These are phyloP conservation scores for Solanum pennellii DNA, from an alignment of 257 asterid species.

Conservation along the genomic window DNA sequence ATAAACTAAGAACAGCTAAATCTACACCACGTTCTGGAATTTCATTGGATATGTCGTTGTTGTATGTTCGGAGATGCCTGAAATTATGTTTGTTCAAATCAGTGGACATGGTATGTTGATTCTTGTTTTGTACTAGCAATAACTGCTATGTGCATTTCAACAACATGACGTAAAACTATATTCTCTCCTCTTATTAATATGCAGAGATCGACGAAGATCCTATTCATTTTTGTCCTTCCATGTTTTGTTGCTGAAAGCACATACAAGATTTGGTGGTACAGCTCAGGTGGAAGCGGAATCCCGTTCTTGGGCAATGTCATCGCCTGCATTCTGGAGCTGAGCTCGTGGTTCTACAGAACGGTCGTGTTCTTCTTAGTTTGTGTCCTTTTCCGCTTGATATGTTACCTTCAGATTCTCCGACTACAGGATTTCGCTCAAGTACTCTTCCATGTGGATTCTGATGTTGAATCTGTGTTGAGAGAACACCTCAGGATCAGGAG, in stretches of 20 bases:
- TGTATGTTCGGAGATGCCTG: not conserved
- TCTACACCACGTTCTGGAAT: not conserved
- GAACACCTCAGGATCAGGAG: slow-evolving; percentile 85
- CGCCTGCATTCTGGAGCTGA: slow-evolving; percentile 73
- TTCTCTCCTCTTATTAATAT: not conserved
- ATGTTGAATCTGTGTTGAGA: slow-evolving; percentile 58
- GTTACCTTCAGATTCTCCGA: slow-evolving; percentile 89
- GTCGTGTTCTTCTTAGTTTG: slow-evolving; percentile 80
- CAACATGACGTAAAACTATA: not conserved
- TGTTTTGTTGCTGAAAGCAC: slow-evolving; percentile 69
- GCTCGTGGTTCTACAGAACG: slow-evolving; percentile 90
- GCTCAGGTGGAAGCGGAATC: slow-evolving; percentile 62
- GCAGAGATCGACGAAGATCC: slow-evolving; percentile 74
- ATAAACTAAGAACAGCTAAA: not conserved
- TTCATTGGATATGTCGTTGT: not conserved
- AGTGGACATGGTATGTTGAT: not conserved
- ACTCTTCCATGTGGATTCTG: slow-evolving; percentile 51
- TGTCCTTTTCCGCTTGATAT: slow-evolving; percentile 70
- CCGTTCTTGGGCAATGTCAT: slow-evolving; percentile 70
- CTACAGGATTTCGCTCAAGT: slow-evolving; percentile 69
- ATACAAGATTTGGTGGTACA: slow-evolving; percentile 91
- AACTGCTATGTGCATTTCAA: not conserved
- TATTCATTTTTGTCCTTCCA: slow-evolving; percentile 70
- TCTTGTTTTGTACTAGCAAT: not conserved
- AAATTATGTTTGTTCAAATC: not conserved